phyloP scores from a whole-genome alignment of 78 protist species.

The Polysphondylium violaceum region DNA sequence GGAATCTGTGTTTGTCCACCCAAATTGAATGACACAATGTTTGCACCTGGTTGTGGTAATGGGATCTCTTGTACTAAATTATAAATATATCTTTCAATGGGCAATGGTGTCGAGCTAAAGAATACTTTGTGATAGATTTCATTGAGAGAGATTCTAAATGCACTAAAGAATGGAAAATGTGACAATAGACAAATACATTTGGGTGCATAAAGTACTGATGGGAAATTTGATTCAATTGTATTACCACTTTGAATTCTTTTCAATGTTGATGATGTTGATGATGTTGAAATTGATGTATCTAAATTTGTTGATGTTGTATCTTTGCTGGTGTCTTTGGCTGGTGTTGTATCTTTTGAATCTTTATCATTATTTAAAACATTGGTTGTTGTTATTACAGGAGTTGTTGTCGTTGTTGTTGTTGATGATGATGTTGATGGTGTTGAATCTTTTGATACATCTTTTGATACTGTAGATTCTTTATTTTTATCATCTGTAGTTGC shows the following conservation, averaged over 20 bases:
- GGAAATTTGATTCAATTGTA: background rate
- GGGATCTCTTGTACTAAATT: conserved; percentile 59
- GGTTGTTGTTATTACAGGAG: too few species aligned
- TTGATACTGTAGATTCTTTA: background rate
- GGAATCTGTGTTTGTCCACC: conserved; percentile 8
- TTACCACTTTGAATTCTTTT: background rate
- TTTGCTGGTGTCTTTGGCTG: background rate
- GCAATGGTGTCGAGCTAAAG: conserved; percentile 37
- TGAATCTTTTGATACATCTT: background rate
- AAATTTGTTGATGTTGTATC: background rate
- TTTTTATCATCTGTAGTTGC: background rate
- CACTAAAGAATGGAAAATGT: conserved; percentile 73
- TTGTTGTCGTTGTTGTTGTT: background rate
- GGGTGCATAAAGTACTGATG: conserved; percentile 29
- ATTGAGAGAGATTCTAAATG: conserved; percentile 67
- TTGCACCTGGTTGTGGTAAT: conserved; percentile 48
- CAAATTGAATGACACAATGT: conserved; percentile 17
- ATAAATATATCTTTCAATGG: conserved; percentile 59
- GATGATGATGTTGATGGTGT: background rate
- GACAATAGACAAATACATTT: conserved; percentile 79
- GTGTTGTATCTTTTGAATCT: background rate
- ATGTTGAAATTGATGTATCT: background rate
- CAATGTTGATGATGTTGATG: background rate
- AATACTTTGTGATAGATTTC: conserved; percentile 71
- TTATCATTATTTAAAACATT: background rate